Base-by-base conservation (phyloP, 495 filamentous ascomycete species). In the Bacidia gigantensis region DNA sequence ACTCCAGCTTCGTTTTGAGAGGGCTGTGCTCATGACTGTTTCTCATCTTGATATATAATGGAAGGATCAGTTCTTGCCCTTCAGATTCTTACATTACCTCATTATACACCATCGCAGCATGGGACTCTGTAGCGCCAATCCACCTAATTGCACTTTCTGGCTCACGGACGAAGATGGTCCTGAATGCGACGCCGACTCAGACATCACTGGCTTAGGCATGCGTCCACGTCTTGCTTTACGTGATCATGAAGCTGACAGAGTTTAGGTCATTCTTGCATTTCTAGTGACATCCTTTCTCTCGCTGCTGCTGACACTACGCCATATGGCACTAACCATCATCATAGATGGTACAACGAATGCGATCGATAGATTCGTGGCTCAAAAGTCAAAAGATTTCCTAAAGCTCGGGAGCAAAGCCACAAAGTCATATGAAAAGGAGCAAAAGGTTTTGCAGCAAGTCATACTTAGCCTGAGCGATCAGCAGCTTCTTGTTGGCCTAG, bases 401-500 rank as follows among this genome's bases (percentile, higher is more conserved):
- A 50, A 35, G 7, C 7, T 50, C 3, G 11, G 32, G 17, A 50
- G 26, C 23, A 26, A n/a, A 12, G 17, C 10, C 3, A 35, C 3
- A 17, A 18, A 38, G 5, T 7, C 41, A n/a, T 10, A 10, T 10
- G n/a, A 39, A n/a, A 39, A 10, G 32, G 32, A 39, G 10, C n/a
- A 39, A 39, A 48, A 56, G 46, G 58, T 44, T 2, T 21, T 66
- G 18, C 39, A 56, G 26, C 24, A 9, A 23, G 51, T 67, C 12
- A 46, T 67, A 18, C 46, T 65, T 14, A 49, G 56, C 7, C 53
- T 74, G n/a, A 68, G 64, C 54, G 72, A 73, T 56, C 70, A 71
- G 49, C 71, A 73, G 56, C 58, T 73, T 2, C 64, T 72, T 40
- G 69, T 68, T 0, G 71, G 71, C 20, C 54, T 68, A 25, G 65